A percentile compares a stretch with the other conserved stretches of the same genome.
phyloP scores from a whole-genome alignment of 2,329 filamentous ascomycete species.

The Dothistroma septosporum region DNA sequence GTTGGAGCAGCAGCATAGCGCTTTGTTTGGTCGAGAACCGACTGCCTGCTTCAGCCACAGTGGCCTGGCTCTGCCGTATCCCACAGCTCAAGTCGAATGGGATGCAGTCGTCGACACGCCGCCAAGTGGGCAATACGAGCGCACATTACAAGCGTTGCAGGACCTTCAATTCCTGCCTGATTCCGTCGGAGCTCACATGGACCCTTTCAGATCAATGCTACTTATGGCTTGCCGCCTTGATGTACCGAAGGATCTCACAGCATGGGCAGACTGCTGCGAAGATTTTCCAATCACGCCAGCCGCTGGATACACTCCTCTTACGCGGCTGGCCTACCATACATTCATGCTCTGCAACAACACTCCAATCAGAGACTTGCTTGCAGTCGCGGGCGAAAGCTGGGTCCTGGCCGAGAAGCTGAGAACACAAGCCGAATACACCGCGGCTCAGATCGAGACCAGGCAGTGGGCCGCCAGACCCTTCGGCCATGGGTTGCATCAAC shows the following conservation, averaged over 20 bases:
- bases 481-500: not conserved
- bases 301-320: constrained; percentile 18
- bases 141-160: constrained; percentile 18
- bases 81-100: constrained; percentile 37
- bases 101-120: constrained; percentile 27
- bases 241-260: constrained; percentile 4
- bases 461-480: constrained; percentile 33
- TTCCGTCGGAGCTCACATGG: constrained; percentile 8
- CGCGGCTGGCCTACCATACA: constrained; percentile 31
- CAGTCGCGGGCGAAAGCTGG: constrained; percentile 45
- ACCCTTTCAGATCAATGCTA: constrained; percentile 37
- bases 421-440: constrained; percentile 31
- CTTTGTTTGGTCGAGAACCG: constrained; percentile 24
- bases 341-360: constrained; percentile 38
- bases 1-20: constrained; percentile 40
- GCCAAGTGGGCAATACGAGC: constrained; percentile 3
- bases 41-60: constrained; percentile 12
- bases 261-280: constrained; percentile 7
- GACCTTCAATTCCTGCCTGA: constrained; percentile 6
- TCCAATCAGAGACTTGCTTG: constrained; percentile 42
- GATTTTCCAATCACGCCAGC: constrained; percentile 14
- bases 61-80: constrained; percentile 37
- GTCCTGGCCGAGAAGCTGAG: constrained; percentile 43
- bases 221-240: constrained; percentile 32
- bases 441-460: constrained; percentile 32